Percentiles rank a stretch among this genome's conserved stretches.
phyloP scores from a whole-genome alignment of 768 basidiomycete species.

The Amanita jacksonii region DNA sequence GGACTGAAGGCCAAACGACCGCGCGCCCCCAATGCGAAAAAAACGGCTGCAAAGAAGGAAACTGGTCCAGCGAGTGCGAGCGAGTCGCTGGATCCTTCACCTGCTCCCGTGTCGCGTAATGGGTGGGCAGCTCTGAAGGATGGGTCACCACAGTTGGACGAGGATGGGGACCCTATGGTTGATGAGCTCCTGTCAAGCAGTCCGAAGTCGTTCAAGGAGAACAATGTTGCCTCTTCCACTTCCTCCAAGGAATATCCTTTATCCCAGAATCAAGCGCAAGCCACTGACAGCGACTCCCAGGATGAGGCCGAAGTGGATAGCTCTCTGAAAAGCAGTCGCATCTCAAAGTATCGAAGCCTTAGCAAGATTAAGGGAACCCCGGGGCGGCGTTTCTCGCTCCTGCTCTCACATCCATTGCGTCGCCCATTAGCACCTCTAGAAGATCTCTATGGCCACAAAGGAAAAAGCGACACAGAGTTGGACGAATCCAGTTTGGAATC shows the following conservation, averaged over 20 bases:
- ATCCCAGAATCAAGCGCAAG: neutral
- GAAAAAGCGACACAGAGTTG: neutral
- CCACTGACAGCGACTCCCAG: slow-evolving; percentile 1
- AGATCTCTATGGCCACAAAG: slow-evolving; percentile 3
- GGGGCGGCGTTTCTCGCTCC: no score
- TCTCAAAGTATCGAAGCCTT: slow-evolving; percentile 1
- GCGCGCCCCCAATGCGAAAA: neutral
- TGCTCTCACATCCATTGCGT: no score
- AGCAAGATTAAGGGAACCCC: slow-evolving; percentile 6
- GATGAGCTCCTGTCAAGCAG: neutral
- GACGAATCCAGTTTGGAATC: slow-evolving; percentile 27
- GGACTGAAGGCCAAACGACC: no score
- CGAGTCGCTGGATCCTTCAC: slow-evolving; percentile 3
- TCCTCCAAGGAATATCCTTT: no score
- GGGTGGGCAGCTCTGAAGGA: slow-evolving; percentile 8
- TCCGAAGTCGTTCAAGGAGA: no score
- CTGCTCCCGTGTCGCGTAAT: neutral
- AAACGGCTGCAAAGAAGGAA: neutral
- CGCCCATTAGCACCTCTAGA: neutral
- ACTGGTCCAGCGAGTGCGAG: neutral
- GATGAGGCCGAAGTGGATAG: slow-evolving; percentile 3
- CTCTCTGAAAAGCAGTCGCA: no score
- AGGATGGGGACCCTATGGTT: slow-evolving; percentile 10
- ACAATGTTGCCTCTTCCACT: no score
- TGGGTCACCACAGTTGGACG: slow-evolving; percentile 4